Conservation (phyloP, 148 eudicot genomes). For the Rhododendron kiyosumense region DNA sequence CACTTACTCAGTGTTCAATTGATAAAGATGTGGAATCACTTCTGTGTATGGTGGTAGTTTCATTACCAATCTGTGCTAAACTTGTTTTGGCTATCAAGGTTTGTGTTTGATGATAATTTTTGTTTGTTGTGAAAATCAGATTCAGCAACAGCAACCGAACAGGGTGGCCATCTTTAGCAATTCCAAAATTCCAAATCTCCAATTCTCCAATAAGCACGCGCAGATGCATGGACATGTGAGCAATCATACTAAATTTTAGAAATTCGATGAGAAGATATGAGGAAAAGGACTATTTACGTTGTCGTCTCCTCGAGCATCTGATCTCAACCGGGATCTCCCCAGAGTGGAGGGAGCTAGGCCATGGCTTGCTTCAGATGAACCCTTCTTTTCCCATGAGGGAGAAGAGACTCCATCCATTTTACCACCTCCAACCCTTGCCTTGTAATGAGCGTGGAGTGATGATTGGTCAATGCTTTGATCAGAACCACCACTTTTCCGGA, state of each 20-base stretch:
- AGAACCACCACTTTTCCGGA: slow-evolving; percentile 33
- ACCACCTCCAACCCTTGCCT: slow-evolving; percentile 29
- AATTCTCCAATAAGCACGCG: neutral
- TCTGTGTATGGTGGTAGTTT: neutral
- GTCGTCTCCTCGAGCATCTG: slow-evolving; percentile 52
- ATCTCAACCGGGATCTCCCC: slow-evolving; percentile 68
- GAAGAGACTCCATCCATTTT: slow-evolving; percentile 41
- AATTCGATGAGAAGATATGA: neutral
- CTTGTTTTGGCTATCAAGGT: neutral
- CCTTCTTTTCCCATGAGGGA: slow-evolving; percentile 66
- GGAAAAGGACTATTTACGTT: slow-evolving; percentile 36
- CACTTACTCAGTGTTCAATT: neutral
- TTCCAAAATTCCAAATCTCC: neutral
- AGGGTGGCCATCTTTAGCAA: neutral
- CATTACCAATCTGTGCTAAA: neutral
- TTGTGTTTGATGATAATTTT: neutral
- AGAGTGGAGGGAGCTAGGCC: slow-evolving; percentile 67
- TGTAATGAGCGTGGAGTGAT: slow-evolving; percentile 58
- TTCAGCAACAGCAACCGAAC: neutral
- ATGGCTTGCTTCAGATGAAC: slow-evolving; percentile 48
- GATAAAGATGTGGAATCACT: neutral
- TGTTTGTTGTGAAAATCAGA: neutral
- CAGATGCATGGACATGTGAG: neutral
- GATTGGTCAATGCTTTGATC: slow-evolving; percentile 50
- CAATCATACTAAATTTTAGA: neutral